Evolutionary conservation across 371 early-diverging fungal genomes (phyloP).

Genomic region (Actinomucor elegans): DNA sequence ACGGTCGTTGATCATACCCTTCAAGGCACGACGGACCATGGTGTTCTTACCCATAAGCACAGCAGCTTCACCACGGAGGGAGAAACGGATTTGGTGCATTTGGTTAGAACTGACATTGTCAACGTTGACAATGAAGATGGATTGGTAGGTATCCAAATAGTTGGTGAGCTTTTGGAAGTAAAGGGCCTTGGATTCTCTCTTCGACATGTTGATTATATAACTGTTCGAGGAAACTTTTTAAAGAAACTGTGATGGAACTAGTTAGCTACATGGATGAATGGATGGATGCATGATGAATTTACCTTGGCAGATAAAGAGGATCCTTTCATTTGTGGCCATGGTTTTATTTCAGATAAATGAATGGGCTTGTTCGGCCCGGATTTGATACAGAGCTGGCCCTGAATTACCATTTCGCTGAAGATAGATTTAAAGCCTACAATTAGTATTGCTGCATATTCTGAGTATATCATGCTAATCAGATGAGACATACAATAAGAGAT

Average conservation of each 20-base stretch:
- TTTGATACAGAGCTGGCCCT: too few relatives aligned
- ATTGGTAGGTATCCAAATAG: constrained; percentile 73
- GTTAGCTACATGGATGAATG: constrained; percentile 4
- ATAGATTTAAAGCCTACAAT: too few relatives aligned
- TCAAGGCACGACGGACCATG: constrained; percentile 97
- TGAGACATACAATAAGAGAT: too few relatives aligned
- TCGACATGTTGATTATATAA: constrained; percentile 50
- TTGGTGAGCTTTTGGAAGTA: constrained; percentile 65
- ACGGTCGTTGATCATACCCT: constrained; percentile 74
- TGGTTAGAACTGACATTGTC: constrained; percentile 99
- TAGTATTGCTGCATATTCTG: too few relatives aligned
- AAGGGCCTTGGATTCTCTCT: constrained; percentile 55
- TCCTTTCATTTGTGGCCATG: too few relatives aligned
- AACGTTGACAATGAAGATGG: constrained; percentile 98
- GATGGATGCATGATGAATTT: constrained; percentile 16
- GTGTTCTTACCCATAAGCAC: constrained; percentile 99
- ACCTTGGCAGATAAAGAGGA: constrained; percentile 27
- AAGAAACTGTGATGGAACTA: constrained; percentile 22
- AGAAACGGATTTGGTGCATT: constrained; percentile 98
- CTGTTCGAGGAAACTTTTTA: constrained; percentile 60
- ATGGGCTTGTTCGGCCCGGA: too few relatives aligned
- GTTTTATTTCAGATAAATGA: too few relatives aligned
- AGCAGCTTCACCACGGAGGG: constrained; percentile 90
- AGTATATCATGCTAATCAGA: too few relatives aligned
- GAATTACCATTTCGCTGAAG: too few relatives aligned